Conservation (phyloP, 1,284 basidiomycete species). For the Termitomyces sp. region DNA sequence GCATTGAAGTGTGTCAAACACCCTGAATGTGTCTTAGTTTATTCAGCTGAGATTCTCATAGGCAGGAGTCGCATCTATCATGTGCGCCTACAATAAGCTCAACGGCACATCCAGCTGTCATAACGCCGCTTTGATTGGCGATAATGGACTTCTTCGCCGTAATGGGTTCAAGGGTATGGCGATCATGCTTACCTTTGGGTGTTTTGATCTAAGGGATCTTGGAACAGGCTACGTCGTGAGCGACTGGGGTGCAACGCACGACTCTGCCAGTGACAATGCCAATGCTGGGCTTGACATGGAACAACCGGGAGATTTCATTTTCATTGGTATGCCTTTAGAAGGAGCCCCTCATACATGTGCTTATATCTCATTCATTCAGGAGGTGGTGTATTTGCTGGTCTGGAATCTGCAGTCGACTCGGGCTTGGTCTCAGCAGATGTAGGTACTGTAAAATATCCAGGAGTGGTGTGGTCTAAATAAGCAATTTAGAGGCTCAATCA, state of each 20-base stretch:
- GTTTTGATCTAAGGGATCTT: not conserved
- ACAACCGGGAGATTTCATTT: slow-evolving; percentile 40
- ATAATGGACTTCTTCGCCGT: slow-evolving; percentile 30
- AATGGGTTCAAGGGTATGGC: slow-evolving; percentile 37
- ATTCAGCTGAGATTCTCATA: slow-evolving; percentile 18
- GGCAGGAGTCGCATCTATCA: slow-evolving; percentile 64
- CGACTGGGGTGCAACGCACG: slow-evolving; percentile 47
- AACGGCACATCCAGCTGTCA: slow-evolving; percentile 40
- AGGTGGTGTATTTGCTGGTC: slow-evolving; percentile 29
- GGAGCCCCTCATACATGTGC: not conserved
- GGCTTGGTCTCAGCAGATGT: slow-evolving; percentile 44
- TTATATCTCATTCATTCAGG: slow-evolving; percentile 20
- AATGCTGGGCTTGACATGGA: slow-evolving; percentile 46
- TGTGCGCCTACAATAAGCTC: slow-evolving; percentile 68
- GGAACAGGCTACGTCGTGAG: slow-evolving; percentile 37
- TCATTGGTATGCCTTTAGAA: slow-evolving; percentile 27
- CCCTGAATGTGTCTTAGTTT: not conserved
- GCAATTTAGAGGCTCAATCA: slow-evolving; percentile 49
- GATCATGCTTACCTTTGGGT: not conserved
- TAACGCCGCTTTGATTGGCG: slow-evolving; percentile 31
- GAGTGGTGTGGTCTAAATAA: not conserved
- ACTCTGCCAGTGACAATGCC: slow-evolving; percentile 38
- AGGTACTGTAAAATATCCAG: slow-evolving; percentile 18
- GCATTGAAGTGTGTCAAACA: slow-evolving; percentile 32
- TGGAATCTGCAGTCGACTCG: slow-evolving; percentile 31